Evolutionary conservation across 164 flowering plant species (phyloP).

Genomic region (Platanus orientalis): DNA sequence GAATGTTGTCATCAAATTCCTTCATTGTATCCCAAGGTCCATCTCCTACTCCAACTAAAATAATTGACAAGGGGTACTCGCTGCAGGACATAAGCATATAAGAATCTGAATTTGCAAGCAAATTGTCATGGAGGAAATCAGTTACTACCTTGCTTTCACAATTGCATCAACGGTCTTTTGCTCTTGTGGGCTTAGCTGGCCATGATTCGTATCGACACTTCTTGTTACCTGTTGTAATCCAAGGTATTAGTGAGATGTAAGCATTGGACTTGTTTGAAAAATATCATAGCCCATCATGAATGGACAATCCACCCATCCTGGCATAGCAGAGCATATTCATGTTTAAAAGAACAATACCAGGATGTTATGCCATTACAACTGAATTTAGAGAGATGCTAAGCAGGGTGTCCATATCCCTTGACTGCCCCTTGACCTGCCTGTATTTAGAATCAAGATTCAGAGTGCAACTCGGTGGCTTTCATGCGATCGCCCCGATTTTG

Average conservation of each 20-base stretch:
- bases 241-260: not conserved
- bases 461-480: too few relatives aligned
- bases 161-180: slow-evolving; percentile 80
- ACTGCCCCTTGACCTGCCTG: too few relatives aligned
- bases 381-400: too few relatives aligned
- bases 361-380: not conserved
- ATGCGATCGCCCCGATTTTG: too few relatives aligned
- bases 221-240: slow-evolving; percentile 72
- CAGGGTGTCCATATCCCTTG: too few relatives aligned
- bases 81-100: slow-evolving; percentile 32
- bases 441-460: too few relatives aligned
- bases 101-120: not conserved
- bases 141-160: slow-evolving; percentile 71
- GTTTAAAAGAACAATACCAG: not conserved
- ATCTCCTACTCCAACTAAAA: slow-evolving; percentile 93
- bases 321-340: not conserved
- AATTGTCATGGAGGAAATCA: not conserved
- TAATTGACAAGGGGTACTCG: slow-evolving; percentile 72
- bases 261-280: not conserved
- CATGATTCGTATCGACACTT: slow-evolving; percentile 77
- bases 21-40: slow-evolving; percentile 96
- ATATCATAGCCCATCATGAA: not conserved
- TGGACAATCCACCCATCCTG: slow-evolving; percentile 1
- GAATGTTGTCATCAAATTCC: slow-evolving; percentile 89
- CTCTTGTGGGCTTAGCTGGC: slow-evolving; percentile 83